Evolutionary conservation across 495 filamentous ascomycete genomes (phyloP), one percentile per base, ranked within the genome.

Genomic region (Penicillium pulvis): DNA sequence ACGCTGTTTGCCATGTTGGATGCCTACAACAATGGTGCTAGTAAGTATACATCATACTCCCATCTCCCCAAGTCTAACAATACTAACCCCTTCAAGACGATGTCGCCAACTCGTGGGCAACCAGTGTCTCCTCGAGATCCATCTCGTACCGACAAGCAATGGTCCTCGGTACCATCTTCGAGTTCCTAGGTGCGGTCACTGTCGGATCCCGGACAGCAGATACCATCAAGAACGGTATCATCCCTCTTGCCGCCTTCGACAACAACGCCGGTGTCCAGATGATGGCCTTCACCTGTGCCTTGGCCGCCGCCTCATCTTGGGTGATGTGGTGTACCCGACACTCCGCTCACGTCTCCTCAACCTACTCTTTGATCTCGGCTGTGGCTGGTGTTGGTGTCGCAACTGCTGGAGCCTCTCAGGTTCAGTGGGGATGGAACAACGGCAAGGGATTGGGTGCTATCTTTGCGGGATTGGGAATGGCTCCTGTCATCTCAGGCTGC

Each of bases 71-170:
- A 16, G 1, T 23, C 20, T 23, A 23, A 31, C 17, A 36, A 17
- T 16, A 31, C 35, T 39, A 35, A 23, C 39, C 20, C 41, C 26
- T 56, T 16, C 10, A 57, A 80, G 74, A 90, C 73, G 88, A 91
- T 88, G 88, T 91, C 31, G 88, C 88, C 60, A 92, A 92, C 76
- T 81, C 87, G 24, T 90, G 83, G 79, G 87, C 87, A 4, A 89
- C 87, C 55, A 85, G 81, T 61, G 87, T 90, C 50, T 86, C 85
- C 17, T 89, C 87, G 6, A 76, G 86, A 24, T 89, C 87, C 46
- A 68, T 90, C 61, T 82, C 85, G n/a, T 80, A 86, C 61, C 53
- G 79, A 44, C 85, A 88, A 75, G 87, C 87, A 51, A 89, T 89
- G 86, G 55, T 84, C n/a, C 71, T 87, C 42, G 86, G 79, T 11